Conservation (phyloP, 108 stramenopile genomes). For the Cyclotella sp. region DNA sequence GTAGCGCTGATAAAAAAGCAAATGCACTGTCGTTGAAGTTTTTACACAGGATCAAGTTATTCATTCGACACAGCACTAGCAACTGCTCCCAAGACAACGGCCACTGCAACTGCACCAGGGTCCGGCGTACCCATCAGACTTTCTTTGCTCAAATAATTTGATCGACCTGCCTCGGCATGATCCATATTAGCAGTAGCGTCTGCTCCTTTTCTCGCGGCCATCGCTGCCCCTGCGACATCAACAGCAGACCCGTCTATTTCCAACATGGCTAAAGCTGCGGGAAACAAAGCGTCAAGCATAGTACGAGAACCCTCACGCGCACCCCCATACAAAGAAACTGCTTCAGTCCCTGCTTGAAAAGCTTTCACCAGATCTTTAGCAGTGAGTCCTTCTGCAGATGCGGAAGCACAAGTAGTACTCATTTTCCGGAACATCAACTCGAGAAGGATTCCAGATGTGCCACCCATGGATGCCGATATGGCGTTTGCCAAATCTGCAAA, state of each 20-base stretch:
- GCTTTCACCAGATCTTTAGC: conserved; percentile 63
- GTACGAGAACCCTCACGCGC: conserved; percentile 93
- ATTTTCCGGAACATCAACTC: conserved; percentile 93
- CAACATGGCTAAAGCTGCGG: conserved; percentile 65
- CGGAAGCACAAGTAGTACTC: conserved; percentile 50
- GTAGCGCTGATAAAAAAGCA: no score
- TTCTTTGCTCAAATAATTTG: conserved; percentile 92
- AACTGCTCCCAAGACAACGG: conserved; percentile 85
- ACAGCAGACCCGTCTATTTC: conserved; percentile 18
- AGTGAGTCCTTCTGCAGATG: conserved; percentile 54
- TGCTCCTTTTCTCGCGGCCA: conserved; percentile 83
- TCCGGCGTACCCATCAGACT: conserved; percentile 90
- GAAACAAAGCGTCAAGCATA: conserved; percentile 95
- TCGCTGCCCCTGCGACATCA: conserved; percentile 60
- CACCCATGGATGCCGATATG: conserved; percentile 91
- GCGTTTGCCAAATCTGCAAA: conserved; percentile 82
- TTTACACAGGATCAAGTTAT: background rate
- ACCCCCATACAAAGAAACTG: conserved; percentile 92
- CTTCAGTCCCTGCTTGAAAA: conserved; percentile 87
- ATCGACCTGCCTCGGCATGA: conserved; percentile 89
- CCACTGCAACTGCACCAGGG: conserved; percentile 96
- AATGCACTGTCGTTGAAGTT: background rate
- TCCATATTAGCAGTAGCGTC: conserved; percentile 90
- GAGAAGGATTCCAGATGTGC: conserved; percentile 93
- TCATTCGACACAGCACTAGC: conserved; percentile 13